Conservation (phyloP, 371 early-diverging fungal species). For the Haplosporangium sp. region DNA sequence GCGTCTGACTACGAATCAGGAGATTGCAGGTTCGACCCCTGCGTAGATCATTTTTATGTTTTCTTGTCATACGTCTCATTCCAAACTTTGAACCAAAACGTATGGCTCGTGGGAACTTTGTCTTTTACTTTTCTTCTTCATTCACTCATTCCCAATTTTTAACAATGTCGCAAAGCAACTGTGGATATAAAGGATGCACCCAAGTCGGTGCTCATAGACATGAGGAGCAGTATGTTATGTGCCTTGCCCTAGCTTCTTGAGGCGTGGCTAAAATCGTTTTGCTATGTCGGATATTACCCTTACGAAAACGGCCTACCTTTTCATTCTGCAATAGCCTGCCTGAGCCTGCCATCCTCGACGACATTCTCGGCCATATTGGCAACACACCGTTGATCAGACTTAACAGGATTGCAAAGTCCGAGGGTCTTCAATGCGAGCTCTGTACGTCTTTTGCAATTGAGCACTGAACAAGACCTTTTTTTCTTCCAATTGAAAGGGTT, state of each 20-base stretch:
- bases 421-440: slow-evolving; percentile 94
- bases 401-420: slow-evolving; percentile 85
- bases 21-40: slow-evolving; percentile 34
- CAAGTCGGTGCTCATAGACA: slow-evolving; percentile 43
- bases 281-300: neutral
- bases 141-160: slow-evolving; percentile 1
- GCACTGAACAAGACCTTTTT: no score
- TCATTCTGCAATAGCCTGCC: slow-evolving; percentile 52
- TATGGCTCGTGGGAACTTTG: neutral
- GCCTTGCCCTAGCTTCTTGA: neutral
- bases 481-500: neutral
- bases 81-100: neutral
- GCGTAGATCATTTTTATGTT: slow-evolving; percentile 19
- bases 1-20: slow-evolving; percentile 26
- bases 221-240: slow-evolving; percentile 35
- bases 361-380: slow-evolving; percentile 94
- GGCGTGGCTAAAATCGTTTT: neutral
- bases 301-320: neutral
- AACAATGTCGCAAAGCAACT: slow-evolving; percentile 38
- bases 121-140: neutral
- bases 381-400: slow-evolving; percentile 95
- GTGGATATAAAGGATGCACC: slow-evolving; percentile 39
- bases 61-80: neutral
- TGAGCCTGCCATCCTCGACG: slow-evolving; percentile 76
- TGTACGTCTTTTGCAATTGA: slow-evolving; percentile 65